Conservation (phyloP, 139 green algal genomes). For the Chlorella sp. region DNA sequence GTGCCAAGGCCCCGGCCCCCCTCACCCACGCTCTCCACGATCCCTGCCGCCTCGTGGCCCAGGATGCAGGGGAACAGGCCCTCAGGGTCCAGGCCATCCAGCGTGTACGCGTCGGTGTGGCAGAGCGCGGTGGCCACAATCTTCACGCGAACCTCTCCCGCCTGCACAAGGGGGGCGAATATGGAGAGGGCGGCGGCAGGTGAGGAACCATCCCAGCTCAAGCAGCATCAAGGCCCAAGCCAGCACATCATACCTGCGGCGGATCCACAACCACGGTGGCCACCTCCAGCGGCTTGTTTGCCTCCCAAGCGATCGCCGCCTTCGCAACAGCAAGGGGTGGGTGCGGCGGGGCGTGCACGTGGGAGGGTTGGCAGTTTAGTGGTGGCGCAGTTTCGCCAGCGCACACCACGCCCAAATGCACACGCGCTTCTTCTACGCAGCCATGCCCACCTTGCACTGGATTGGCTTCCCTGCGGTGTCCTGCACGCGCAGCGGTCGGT, state of each 20-base stretch:
- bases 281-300: constrained; percentile 81
- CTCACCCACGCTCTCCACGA: constrained; percentile 97
- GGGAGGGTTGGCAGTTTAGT: no score
- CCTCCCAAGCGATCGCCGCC: constrained; percentile 91
- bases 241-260: constrained; percentile 41
- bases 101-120: constrained; percentile 96
- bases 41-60: constrained; percentile 94
- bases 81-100: constrained; percentile 76
- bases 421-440: no score
- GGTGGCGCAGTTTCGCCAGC: no score
- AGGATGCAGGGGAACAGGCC: constrained; percentile 97
- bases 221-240: background rate
- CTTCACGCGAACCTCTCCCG: constrained; percentile 92
- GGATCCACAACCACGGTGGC: constrained; percentile 83
- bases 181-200: background rate
- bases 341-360: no score
- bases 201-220: background rate
- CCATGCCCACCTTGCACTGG: constrained; percentile 87
- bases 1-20: constrained; percentile 64
- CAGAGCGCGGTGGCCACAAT: constrained; percentile 91
- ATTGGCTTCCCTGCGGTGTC: constrained; percentile 69
- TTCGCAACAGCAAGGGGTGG: no score
- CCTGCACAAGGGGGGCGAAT: background rate
- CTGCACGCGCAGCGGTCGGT: background rate
- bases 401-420: no score